Conservation (phyloP, 345 rosid genomes). For the Xanthoceras sorbifolium region DNA sequence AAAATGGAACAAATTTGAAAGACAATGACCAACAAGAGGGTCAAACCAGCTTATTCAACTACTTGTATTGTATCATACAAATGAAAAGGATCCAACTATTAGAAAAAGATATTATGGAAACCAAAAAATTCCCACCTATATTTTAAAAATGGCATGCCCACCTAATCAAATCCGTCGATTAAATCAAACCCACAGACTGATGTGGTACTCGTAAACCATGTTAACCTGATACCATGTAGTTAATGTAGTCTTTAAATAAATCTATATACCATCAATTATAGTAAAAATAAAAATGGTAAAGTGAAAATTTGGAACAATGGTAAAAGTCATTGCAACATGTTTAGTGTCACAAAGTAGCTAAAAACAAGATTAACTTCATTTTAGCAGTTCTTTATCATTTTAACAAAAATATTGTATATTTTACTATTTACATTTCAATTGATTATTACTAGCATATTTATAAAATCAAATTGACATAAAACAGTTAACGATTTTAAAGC, state of each 20-base stretch:
- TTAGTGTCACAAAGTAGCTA: background rate
- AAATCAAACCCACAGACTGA: conserved; percentile 7
- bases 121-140: background rate
- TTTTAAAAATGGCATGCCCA: background rate
- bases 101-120: background rate
- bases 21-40: background rate
- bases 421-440: background rate
- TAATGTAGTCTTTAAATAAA: background rate
- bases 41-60: background rate
- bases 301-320: background rate
- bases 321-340: background rate
- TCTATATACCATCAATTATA: background rate
- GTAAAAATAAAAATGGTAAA: background rate
- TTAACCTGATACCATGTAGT: background rate
- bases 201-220: background rate
- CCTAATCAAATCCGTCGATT: background rate
- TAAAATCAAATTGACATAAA: background rate
- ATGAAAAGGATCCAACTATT: background rate
- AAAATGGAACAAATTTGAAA: background rate
- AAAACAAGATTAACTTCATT: background rate
- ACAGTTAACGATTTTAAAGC: background rate
- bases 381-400: background rate
- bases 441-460: background rate
- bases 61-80: background rate
- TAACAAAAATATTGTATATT: background rate